Conservation (phyloP, 2,329 filamentous ascomycete genomes). For the Chrysoporthe puriensis region DNA sequence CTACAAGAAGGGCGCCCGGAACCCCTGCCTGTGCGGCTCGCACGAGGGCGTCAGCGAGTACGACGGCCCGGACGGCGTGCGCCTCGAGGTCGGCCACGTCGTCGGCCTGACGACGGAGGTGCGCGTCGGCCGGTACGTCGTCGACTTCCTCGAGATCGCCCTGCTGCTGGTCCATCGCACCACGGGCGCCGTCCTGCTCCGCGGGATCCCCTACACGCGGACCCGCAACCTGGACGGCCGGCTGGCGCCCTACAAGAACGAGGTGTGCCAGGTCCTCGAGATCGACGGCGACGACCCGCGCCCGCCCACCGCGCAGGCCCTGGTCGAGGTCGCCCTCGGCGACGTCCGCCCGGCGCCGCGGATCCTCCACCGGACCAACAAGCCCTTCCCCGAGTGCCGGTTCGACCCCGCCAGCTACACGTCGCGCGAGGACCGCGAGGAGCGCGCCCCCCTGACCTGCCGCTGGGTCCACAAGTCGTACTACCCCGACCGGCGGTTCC, state of each 20-base stretch:
- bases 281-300: conserved; percentile 42
- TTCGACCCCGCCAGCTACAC: conserved; percentile 33
- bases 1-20: conserved; percentile 21
- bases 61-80: conserved; percentile 14
- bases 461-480: conserved; percentile 51
- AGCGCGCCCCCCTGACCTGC: conserved; percentile 50
- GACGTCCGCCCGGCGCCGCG: conserved; percentile 45
- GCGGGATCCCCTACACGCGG: conserved; percentile 45
- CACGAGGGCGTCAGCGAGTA: conserved; percentile 23
- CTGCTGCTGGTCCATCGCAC: conserved; percentile 43
- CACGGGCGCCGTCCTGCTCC: conserved; percentile 43
- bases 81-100: conserved; percentile 21
- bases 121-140: conserved; percentile 28
- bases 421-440: conserved; percentile 31
- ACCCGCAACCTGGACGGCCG: conserved; percentile 41
- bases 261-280: conserved; percentile 49
- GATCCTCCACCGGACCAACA: conserved; percentile 59
- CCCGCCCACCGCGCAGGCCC: conserved; percentile 39
- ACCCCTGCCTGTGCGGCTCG: conserved; percentile 21
- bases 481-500: conserved; percentile 36
- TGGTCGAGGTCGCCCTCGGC: conserved; percentile 46
- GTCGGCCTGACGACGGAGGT: conserved; percentile 34
- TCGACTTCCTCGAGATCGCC: conserved; percentile 41
- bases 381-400: conserved; percentile 46
- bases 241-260: conserved; percentile 46